A percentile compares a stretch with the other conserved stretches of the same genome.
Evolutionary conservation across 1,139 yeast species (phyloP).

Genomic region (Protomyces gravidus): DNA sequence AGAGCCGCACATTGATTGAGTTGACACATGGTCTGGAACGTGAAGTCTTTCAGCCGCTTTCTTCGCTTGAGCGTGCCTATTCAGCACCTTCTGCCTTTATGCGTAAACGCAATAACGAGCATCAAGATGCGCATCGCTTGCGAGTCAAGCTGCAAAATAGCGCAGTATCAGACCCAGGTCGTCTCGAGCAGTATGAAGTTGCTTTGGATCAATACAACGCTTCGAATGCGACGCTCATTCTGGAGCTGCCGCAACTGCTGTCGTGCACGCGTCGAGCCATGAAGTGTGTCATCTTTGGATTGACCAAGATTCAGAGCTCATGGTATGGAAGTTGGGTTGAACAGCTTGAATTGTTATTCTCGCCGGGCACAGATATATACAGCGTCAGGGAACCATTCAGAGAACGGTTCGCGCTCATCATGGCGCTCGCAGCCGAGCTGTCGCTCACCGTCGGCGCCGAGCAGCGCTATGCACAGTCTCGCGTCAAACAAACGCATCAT

Average conservation of each 20-base stretch:
- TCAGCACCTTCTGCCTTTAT: conserved; percentile 1
- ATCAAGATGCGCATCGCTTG: not conserved
- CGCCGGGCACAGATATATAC: not conserved
- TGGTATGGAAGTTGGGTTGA: conserved; percentile 19
- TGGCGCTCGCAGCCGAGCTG: not conserved
- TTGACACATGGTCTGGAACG: conserved; percentile 16
- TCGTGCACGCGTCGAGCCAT: not conserved
- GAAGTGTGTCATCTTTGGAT: conserved; percentile 1
- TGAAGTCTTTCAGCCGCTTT: conserved; percentile 19
- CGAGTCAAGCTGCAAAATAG: not conserved
- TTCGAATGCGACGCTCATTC: conserved; percentile 4
- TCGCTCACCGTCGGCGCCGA: not conserved
- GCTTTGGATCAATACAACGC: not conserved
- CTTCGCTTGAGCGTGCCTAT: not conserved
- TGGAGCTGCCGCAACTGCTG: conserved; percentile 15
- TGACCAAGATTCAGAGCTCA: conserved; percentile 7
- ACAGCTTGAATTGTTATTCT: not conserved
- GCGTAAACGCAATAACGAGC: not conserved
- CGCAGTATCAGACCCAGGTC: not conserved
- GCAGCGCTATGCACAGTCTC: not conserved
- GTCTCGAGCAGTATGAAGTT: not conserved
- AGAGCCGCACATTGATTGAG: conserved; percentile 17
- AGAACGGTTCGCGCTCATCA: not conserved
- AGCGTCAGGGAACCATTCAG: not conserved
- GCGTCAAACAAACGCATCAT: too few relatives aligned